Percentiles rank a stretch among this genome's conserved stretches.
These are phyloP conservation scores for Phlyctochytrium planicorne DNA, from an alignment of 192 early-diverging fungal species.

Conservation along the genomic window DNA sequence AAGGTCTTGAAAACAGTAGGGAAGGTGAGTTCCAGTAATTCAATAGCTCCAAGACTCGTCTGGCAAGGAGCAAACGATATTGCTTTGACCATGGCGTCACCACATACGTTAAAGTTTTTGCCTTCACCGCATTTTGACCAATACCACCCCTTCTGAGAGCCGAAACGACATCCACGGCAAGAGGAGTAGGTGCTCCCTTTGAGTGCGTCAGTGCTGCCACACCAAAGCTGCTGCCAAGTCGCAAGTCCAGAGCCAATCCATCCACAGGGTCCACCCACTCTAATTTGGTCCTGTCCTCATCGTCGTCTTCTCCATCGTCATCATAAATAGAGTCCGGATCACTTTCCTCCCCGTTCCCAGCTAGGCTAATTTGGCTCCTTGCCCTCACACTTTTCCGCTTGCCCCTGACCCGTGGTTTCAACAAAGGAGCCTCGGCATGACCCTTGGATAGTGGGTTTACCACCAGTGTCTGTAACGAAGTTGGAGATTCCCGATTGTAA, in stretches of 20 bases:
- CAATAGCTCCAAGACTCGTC: background rate
- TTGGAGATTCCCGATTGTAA: background rate
- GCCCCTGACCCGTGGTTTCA: background rate
- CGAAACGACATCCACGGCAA: background rate
- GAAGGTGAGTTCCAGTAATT: background rate
- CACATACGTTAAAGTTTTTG: background rate
- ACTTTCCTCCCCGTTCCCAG: background rate
- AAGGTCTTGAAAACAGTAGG: background rate
- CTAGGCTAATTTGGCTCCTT: background rate
- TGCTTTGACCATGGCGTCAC: background rate
- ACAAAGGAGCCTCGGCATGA: background rate
- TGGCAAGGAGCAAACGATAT: background rate
- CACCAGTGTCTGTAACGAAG: background rate
- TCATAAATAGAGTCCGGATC: background rate
- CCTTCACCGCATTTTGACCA: background rate
- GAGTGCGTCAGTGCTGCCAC: background rate
- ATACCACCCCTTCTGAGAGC: background rate
- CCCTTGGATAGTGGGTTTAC: background rate
- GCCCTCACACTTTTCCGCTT: background rate
- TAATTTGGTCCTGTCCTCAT: background rate
- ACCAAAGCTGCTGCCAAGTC: background rate
- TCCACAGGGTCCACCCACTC: background rate
- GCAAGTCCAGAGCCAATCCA: background rate
- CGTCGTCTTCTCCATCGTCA: background rate
- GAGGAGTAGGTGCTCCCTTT: background rate